Evolutionary conservation across 2,329 filamentous ascomycete genomes (phyloP).

Genomic region (Aspergillus sp.): DNA sequence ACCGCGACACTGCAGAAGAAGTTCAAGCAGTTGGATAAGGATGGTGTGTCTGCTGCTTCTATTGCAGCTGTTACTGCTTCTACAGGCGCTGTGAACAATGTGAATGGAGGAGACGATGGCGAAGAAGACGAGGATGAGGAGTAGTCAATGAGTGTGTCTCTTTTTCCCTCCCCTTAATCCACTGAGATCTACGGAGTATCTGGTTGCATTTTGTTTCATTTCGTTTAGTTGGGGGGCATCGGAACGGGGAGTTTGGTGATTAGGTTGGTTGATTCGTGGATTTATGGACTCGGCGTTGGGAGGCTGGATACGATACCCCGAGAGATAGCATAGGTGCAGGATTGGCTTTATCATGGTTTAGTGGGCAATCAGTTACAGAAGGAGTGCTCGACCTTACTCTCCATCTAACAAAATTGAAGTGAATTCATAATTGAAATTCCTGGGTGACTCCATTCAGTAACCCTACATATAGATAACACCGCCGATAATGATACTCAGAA

Average conservation of each 20-base stretch:
- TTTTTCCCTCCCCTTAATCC: not conserved
- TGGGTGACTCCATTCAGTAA: not conserved
- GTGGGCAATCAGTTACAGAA: not conserved
- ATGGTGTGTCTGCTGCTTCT: conserved; percentile 1
- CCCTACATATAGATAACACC: not conserved
- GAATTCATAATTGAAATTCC: not conserved
- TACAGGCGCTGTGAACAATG: not conserved
- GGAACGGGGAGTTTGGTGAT: not conserved
- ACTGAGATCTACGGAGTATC: not conserved
- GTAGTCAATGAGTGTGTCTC: not conserved
- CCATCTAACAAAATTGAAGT: not conserved
- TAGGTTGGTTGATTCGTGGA: not conserved
- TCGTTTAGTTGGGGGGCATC: not conserved
- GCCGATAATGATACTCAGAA: not conserved
- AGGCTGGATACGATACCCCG: not conserved
- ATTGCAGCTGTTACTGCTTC: not conserved
- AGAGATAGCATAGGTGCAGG: not conserved
- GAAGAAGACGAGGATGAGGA: not conserved
- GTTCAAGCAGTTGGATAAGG: conserved; percentile 46
- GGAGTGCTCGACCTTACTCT: not conserved
- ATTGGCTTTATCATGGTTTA: not conserved
- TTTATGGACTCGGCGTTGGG: not conserved
- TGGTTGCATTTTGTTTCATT: not conserved
- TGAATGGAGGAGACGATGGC: not conserved
- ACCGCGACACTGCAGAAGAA: conserved; percentile 41